Percentiles rank a stretch among this genome's conserved stretches.
These are phyloP conservation scores for Trypanosoma rangeli DNA, from an alignment of 208 protist genomes.

Conservation along the genomic window DNA sequence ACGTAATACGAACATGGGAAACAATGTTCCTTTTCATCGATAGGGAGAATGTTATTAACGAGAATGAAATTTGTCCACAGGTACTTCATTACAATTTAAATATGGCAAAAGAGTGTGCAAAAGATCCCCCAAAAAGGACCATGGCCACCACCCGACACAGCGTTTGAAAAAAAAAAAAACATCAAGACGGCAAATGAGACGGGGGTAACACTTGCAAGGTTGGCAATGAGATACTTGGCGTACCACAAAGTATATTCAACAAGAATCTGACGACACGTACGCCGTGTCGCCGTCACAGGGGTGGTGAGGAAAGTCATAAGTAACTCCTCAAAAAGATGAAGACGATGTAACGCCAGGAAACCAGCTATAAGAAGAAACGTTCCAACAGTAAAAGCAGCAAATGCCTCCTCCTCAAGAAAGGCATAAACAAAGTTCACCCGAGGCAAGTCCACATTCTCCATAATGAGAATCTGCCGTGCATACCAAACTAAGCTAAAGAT, in stretches of 20 bases:
- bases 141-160: neutral
- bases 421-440: constrained; percentile 19
- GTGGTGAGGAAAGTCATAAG: constrained; percentile 15
- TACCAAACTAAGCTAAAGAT: constrained; percentile 30
- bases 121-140: constrained; percentile 29
- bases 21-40: constrained; percentile 24
- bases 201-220: constrained; percentile 28
- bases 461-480: constrained; percentile 19
- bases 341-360: constrained; percentile 31
- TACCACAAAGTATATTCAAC: constrained; percentile 15
- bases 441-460: constrained; percentile 17
- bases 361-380: constrained; percentile 39
- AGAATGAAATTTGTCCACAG: constrained; percentile 42
- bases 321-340: constrained; percentile 22
- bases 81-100: constrained; percentile 23
- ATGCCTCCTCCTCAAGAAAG: constrained; percentile 23
- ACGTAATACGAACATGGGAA: constrained; percentile 40
- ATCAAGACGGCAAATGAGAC: constrained; percentile 22
- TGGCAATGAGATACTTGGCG: constrained; percentile 23
- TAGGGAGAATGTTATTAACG: constrained; percentile 34
- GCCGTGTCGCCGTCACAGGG: neutral
- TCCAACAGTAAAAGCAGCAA: constrained; percentile 25
- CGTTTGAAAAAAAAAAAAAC: constrained; percentile 17
- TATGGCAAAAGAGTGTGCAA: constrained; percentile 11
- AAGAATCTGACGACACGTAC: neutral